These are phyloP conservation scores for Plasmodium vivax DNA, from an alignment of 169 alveolate genomes.

Conservation along the genomic window DNA sequence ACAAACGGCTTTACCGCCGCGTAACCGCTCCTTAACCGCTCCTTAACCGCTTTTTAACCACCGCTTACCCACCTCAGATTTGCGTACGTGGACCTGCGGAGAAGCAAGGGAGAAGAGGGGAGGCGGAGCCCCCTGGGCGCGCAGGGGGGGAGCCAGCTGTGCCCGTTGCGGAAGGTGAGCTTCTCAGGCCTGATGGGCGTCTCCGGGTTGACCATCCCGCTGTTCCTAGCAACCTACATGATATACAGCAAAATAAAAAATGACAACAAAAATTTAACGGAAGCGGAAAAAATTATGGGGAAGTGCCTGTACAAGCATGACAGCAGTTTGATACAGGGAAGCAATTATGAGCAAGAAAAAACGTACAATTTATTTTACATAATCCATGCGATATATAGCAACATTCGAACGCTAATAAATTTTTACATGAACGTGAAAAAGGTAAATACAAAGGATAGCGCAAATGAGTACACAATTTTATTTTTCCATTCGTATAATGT, in stretches of 20 bases:
- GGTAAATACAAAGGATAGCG: slow-evolving; percentile 7
- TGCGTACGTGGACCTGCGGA: slow-evolving; percentile 29
- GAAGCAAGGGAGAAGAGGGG: slow-evolving; percentile 14
- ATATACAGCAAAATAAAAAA: slow-evolving; percentile 32
- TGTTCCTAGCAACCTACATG: slow-evolving; percentile 30
- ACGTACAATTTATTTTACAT: slow-evolving; percentile 23
- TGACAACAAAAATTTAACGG: slow-evolving; percentile 48
- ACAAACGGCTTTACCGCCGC: no score
- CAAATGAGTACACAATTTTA: slow-evolving; percentile 49
- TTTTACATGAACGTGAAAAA: slow-evolving; percentile 62
- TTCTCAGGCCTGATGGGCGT: slow-evolving; percentile 18
- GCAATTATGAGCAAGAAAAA: slow-evolving; percentile 15
- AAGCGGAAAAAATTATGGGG: slow-evolving; percentile 42
- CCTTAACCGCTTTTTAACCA: background rate
- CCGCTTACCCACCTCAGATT: background rate
- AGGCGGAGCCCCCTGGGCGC: slow-evolving; percentile 8
- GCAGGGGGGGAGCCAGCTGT: background rate
- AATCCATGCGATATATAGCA: slow-evolving; percentile 31
- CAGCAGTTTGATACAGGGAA: background rate
- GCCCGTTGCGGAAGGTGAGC: slow-evolving; percentile 26
- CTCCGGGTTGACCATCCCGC: slow-evolving; percentile 42
- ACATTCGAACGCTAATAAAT: slow-evolving; percentile 23
- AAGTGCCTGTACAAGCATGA: slow-evolving; percentile 59
- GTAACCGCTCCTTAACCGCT: background rate
- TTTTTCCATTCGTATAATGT: slow-evolving; percentile 71